Conservation (phyloP, 176 grass and related monocot genomes). For the Zoysia pacifica region DNA sequence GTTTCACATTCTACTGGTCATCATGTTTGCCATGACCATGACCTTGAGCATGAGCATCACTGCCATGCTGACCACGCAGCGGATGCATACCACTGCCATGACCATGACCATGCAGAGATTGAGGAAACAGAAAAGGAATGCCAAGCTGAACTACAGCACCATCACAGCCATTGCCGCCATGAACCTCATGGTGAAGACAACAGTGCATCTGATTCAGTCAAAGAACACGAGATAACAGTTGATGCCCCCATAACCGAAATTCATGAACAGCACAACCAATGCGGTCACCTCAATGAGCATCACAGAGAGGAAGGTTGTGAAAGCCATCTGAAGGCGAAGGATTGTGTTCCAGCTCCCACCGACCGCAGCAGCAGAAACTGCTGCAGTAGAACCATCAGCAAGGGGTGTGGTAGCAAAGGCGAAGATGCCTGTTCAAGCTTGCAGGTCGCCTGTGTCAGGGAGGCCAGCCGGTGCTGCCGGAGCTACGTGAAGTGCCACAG, state of each 20-base stretch:
- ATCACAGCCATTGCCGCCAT: slow-evolving; percentile 50
- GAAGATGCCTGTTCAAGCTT: slow-evolving; percentile 44
- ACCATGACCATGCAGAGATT: slow-evolving; percentile 35
- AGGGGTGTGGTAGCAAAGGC: slow-evolving; percentile 33
- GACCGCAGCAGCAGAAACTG: slow-evolving; percentile 33
- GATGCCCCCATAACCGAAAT: neutral
- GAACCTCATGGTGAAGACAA: slow-evolving; percentile 36
- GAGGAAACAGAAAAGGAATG: slow-evolving; percentile 35
- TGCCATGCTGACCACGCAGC: slow-evolving; percentile 34
- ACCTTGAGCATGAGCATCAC: slow-evolving; percentile 40
- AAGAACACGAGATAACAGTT: slow-evolving; percentile 45
- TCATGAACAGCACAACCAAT: slow-evolving; percentile 25
- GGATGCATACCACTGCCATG: slow-evolving; percentile 43
- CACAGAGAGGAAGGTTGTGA: slow-evolving; percentile 23
- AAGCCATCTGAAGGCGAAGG: slow-evolving; percentile 21
- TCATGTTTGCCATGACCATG: slow-evolving; percentile 45
- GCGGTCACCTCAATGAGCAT: slow-evolving; percentile 8
- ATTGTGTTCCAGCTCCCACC: neutral
- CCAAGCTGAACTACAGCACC: slow-evolving; percentile 23
- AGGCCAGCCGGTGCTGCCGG: slow-evolving; percentile 52
- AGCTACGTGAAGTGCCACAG: slow-evolving; percentile 56
- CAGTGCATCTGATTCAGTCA: slow-evolving; percentile 14
- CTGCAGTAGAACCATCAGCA: slow-evolving; percentile 6
- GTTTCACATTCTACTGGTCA: neutral
- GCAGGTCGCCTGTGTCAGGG: slow-evolving; percentile 36